These are phyloP conservation scores for Colletotrichum sp. DNA, from an alignment of 2,329 filamentous ascomycete species.

Conservation along the genomic window DNA sequence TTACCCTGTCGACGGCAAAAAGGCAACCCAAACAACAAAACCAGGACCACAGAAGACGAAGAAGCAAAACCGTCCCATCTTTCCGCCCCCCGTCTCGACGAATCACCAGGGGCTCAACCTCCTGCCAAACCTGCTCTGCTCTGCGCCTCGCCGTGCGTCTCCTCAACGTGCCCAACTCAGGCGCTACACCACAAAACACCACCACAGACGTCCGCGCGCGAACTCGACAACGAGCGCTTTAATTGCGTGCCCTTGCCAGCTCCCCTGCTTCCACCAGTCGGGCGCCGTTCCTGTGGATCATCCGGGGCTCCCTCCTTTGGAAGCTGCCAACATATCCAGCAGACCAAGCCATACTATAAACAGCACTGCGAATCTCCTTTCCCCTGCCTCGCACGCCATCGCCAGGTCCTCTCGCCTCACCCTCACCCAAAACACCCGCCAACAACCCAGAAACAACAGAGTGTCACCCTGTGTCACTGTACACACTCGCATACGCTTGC, in stretches of 20 bases:
- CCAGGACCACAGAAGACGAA: background rate
- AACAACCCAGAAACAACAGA: background rate
- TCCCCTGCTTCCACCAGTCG: slow-evolving; percentile 12
- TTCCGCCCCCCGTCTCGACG: background rate
- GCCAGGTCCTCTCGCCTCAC: slow-evolving; percentile 21
- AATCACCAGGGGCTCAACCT: slow-evolving; percentile 13
- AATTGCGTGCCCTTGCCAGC: slow-evolving; percentile 7
- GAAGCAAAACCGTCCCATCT: slow-evolving; percentile 1
- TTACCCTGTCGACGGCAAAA: background rate
- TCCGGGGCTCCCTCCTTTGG: slow-evolving; percentile 12
- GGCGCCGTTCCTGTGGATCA: slow-evolving; percentile 15
- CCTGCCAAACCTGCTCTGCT: slow-evolving; percentile 7
- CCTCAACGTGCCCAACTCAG: background rate
- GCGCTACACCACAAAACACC: background rate
- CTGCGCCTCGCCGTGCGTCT: background rate
- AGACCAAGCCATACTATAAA: background rate
- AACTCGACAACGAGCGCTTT: background rate
- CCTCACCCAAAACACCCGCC: slow-evolving; percentile 4
- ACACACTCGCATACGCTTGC: background rate
- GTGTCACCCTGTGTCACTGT: slow-evolving; percentile 4
- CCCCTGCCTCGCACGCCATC: slow-evolving; percentile 23
- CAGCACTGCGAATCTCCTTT: slow-evolving; percentile 7
- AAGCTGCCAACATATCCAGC: background rate
- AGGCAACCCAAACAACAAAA: background rate
- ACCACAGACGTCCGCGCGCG: background rate